A percentile compares a stretch with the other conserved stretches of the same genome.
These are phyloP conservation scores for Blastobotrys petasosporus DNA, from an alignment of 1,139 yeast species.

Conservation along the genomic window DNA sequence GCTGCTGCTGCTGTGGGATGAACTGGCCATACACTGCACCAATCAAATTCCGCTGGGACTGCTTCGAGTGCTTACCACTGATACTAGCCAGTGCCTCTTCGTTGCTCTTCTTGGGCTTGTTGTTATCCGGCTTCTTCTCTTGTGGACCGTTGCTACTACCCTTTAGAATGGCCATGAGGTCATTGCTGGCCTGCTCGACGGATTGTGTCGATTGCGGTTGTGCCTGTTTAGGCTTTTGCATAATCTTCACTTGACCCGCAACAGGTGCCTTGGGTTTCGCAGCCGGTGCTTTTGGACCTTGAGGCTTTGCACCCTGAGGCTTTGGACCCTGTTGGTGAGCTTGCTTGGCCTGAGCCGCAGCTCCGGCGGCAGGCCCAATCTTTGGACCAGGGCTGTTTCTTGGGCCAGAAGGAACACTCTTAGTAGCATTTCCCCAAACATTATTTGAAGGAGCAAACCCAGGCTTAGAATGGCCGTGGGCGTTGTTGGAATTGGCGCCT, in stretches of 20 bases:
- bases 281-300: too few species aligned
- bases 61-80: constrained; percentile 33
- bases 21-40: constrained; percentile 39
- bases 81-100: constrained; percentile 31
- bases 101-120: constrained; percentile 23
- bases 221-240: constrained; percentile 7
- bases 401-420: constrained; percentile 1
- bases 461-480: constrained; percentile 1
- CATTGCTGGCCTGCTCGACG: constrained; percentile 26
- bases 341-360: too few species aligned
- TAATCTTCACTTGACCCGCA: constrained; percentile 14
- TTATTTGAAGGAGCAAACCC: not conserved
- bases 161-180: constrained; percentile 40
- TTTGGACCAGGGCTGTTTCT: not conserved
- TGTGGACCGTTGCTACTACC: constrained; percentile 23
- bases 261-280: constrained; percentile 23
- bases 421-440: not conserved
- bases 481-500: constrained; percentile 4
- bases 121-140: constrained; percentile 4
- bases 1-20: constrained; percentile 26
- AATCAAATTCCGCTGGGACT: constrained; percentile 40
- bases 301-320: too few species aligned
- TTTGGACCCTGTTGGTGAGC: not conserved
- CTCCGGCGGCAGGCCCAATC: not conserved
- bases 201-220: not conserved